Percentiles rank a stretch among this genome's conserved stretches.
These are phyloP conservation scores for Nothopassalora personata DNA, from an alignment of 2,329 filamentous ascomycete genomes.

Conservation along the genomic window DNA sequence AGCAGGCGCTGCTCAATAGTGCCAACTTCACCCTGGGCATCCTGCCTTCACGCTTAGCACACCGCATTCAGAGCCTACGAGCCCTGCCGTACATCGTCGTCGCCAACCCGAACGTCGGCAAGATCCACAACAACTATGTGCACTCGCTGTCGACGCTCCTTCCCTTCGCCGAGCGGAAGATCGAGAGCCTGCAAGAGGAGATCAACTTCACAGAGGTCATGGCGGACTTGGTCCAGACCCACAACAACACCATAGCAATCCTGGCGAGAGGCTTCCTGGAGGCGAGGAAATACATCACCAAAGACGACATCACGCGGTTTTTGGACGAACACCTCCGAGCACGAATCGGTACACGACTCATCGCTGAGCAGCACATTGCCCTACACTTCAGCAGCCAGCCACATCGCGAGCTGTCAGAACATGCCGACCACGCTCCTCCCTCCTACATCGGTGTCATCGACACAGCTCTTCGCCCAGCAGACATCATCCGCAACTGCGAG, in stretches of 20 bases:
- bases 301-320: slow-evolving; percentile 79
- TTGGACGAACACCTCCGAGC: slow-evolving; percentile 90
- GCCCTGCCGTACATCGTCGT: slow-evolving; percentile 97
- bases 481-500: slow-evolving; percentile 77
- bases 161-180: slow-evolving; percentile 69
- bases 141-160: slow-evolving; percentile 87
- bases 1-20: slow-evolving; percentile 74
- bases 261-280: slow-evolving; percentile 90
- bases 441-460: slow-evolving; percentile 95
- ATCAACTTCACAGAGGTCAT: slow-evolving; percentile 87
- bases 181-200: slow-evolving; percentile 77
- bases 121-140: slow-evolving; percentile 94
- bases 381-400: slow-evolving; percentile 72
- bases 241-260: slow-evolving; percentile 89
- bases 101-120: slow-evolving; percentile 89
- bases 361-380: slow-evolving; percentile 95
- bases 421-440: slow-evolving; percentile 26
- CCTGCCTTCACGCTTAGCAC: slow-evolving; percentile 84
- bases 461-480: slow-evolving; percentile 75
- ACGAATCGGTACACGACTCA: slow-evolving; percentile 85
- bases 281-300: slow-evolving; percentile 81
- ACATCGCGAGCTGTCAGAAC: slow-evolving; percentile 53
- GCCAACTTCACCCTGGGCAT: slow-evolving; percentile 94
- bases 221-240: slow-evolving; percentile 90
- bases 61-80: slow-evolving; percentile 85